Evolutionary conservation across 139 green algal species (phyloP).

Genomic region (Picochlorum sp.): DNA sequence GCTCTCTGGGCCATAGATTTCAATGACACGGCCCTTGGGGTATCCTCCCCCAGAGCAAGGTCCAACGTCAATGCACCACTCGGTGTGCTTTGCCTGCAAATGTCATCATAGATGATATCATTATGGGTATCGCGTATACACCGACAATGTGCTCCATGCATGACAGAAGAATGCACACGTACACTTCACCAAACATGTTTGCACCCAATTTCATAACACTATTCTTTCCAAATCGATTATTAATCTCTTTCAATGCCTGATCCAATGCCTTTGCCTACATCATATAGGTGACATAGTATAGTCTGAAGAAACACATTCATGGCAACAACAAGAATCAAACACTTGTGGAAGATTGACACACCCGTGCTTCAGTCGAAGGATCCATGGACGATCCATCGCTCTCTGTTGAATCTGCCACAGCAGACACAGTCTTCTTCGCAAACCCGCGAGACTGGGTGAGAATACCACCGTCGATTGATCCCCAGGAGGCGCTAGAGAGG

Average conservation of each 20-base stretch:
- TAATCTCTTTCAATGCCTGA: slow-evolving; percentile 40
- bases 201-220: slow-evolving; percentile 57
- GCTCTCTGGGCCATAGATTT: slow-evolving; percentile 88
- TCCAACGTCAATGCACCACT: slow-evolving; percentile 77
- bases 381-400: slow-evolving; percentile 2
- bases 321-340: neutral
- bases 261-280: slow-evolving; percentile 32
- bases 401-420: neutral
- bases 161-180: neutral
- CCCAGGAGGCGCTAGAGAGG: too few relatives aligned
- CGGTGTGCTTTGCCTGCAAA: slow-evolving; percentile 40
- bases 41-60: slow-evolving; percentile 74
- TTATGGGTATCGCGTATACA: too few relatives aligned
- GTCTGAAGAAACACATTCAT: neutral
- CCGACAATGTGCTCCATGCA: neutral
- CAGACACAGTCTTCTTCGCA: neutral
- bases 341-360: neutral
- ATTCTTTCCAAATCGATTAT: slow-evolving; percentile 50
- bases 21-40: slow-evolving; percentile 76
- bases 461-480: too few relatives aligned
- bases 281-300: too few relatives aligned
- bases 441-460: neutral
- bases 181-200: slow-evolving; percentile 26
- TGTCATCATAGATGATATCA: too few relatives aligned
- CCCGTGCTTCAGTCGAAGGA: slow-evolving; percentile 2